Base-by-base conservation (phyloP, 768 basidiomycete species). In the Suillus discolor region DNA sequence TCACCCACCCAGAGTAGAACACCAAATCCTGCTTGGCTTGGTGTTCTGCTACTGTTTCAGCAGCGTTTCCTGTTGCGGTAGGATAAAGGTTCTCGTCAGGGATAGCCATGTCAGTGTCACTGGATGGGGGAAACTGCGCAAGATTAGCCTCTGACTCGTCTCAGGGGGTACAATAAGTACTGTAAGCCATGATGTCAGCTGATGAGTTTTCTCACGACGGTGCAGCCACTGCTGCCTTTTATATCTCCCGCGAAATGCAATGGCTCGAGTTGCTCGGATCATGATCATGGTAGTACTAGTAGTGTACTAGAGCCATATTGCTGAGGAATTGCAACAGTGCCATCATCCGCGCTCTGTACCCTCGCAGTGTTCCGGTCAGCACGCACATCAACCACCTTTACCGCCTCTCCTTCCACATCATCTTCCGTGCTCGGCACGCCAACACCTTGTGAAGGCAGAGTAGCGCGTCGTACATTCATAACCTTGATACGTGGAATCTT, bases 401-500 rank as follows among this genome's bases (percentile, higher is more conserved):
- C 81, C 20, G 74, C 69, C 49, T 87, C 81, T n/a, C 80, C 84
- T 64, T 81, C 80, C 20, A 72, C 67, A 63, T 81, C 79, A 38
- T 68, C 67, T 18, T 79, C 79, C 49, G 74, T 66, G 49, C 69
- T 70, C n/a, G 70, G 66, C 59, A 68, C 64, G 8, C 72, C 72
- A 57, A 67, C 65, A 15, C 72, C 72, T 55, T 72, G 77, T 31
- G 70, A 69, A 57, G 66, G 70, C n/a, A 75, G 68, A 20, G 76
- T 70, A 8, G 70, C 77, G 62, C 77, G 82, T 61, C 90, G 79
- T 62, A 85, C 80, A 44, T 85, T 78, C n/a, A 79, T 70, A 31
- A 93, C 86, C 72, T 79, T 84, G 68, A 94, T 83, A 28, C 79
- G 77, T 18, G 93, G 93, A 25, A 91, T 71, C 66, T 74, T 82